Evolutionary conservation across 1,139 yeast genomes (phyloP).

Genomic region (Blastobotrys capitulatus): DNA sequence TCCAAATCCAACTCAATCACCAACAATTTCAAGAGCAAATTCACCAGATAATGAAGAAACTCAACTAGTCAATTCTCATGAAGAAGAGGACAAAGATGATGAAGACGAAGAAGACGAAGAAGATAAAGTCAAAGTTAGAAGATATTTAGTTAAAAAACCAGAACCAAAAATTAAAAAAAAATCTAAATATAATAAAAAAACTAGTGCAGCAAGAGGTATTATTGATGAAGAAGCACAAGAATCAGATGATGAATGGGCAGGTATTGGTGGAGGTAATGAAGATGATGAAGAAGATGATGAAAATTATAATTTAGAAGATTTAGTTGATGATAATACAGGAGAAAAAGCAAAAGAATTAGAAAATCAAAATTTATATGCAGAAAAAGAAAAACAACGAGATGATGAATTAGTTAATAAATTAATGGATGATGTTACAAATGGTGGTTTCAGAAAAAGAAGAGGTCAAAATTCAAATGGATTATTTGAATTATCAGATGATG

Average conservation of each 20-base stretch:
- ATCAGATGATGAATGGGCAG: constrained; percentile 95
- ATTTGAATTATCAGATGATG: constrained; percentile 63
- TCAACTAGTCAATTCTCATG: neutral
- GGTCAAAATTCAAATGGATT: constrained; percentile 54
- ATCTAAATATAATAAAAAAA: constrained; percentile 39
- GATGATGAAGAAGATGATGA: constrained; percentile 58
- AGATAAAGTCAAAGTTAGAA: constrained; percentile 8
- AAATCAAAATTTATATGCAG: constrained; percentile 55
- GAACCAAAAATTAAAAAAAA: constrained; percentile 4
- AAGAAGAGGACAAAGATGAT: neutral
- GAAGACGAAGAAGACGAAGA: constrained; percentile 9
- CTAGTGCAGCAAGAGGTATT: constrained; percentile 47
- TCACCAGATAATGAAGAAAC: constrained; percentile 34
- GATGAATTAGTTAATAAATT: constrained; percentile 66
- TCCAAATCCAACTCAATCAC: constrained; percentile 16
- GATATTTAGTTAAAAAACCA: constrained; percentile 8
- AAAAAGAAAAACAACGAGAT: constrained; percentile 66
- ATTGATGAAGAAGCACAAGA: constrained; percentile 90
- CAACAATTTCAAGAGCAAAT: constrained; percentile 26
- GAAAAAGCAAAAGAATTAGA: constrained; percentile 56
- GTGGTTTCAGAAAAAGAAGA: constrained; percentile 66
- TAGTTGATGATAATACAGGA: constrained; percentile 70
- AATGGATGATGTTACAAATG: constrained; percentile 76
- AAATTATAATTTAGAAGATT: constrained; percentile 70
- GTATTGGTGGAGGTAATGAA: constrained; percentile 78